A percentile compares a stretch with the other conserved stretches of the same genome.
Evolutionary conservation across 352 stramenopile species (phyloP).

Genomic region (Phytophthora agathidicida): DNA sequence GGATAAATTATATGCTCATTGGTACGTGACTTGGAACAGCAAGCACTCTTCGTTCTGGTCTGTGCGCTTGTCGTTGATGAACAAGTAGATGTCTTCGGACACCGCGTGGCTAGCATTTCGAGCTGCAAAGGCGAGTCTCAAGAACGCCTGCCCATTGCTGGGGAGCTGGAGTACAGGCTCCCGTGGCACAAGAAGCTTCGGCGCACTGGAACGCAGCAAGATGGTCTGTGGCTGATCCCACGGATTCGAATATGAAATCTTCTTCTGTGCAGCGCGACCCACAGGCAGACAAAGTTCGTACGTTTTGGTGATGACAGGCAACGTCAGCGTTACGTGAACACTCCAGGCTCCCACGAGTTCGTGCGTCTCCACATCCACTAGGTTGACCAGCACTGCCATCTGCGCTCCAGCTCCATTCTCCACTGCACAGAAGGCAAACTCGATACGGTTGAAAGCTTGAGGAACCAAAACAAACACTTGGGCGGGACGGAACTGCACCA

Average conservation of each 20-base stretch:
- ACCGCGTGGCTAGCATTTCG: constrained; percentile 6
- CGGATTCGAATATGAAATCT: constrained; percentile 94
- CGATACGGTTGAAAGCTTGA: constrained; percentile 92
- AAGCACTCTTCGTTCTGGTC: constrained; percentile 95
- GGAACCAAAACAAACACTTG: constrained; percentile 89
- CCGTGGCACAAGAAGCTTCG: constrained; percentile 70
- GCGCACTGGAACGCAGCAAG: constrained; percentile 83
- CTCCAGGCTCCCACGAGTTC: constrained; percentile 93
- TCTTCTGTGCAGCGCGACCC: constrained; percentile 80
- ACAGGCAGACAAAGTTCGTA: constrained; percentile 88
- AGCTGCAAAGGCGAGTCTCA: constrained; percentile 57
- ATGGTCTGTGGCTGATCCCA: constrained; percentile 90
- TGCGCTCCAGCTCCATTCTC: constrained; percentile 26
- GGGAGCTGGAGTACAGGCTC: constrained; percentile 65
- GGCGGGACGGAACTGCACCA: constrained; percentile 78
- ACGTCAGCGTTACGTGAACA: constrained; percentile 69
- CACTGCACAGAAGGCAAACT: constrained; percentile 77
- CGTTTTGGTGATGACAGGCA: constrained; percentile 91
- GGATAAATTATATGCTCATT: too few species aligned
- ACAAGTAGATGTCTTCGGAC: constrained; percentile 80
- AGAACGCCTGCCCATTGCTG: constrained; percentile 54
- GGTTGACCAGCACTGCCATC: constrained; percentile 69
- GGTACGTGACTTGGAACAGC: constrained; percentile 85
- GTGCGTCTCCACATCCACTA: constrained; percentile 91
- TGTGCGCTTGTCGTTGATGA: constrained; percentile 91